Evolutionary conservation across 1,139 yeast species (phyloP), one percentile per base, ranked within the genome.

Genomic region (Dujonia santamariae): DNA sequence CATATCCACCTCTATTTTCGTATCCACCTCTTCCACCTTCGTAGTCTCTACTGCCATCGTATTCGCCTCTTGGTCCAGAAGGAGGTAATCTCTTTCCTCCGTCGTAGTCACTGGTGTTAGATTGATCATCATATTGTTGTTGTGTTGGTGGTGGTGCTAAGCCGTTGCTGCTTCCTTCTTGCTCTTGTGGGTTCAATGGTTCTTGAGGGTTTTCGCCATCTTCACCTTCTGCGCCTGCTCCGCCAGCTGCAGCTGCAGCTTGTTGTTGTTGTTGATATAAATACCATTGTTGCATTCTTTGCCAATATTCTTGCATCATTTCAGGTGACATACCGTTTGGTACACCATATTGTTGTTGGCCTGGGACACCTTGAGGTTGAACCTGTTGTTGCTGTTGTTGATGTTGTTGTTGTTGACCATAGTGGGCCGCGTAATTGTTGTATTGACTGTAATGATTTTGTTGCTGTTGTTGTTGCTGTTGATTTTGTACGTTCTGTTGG

Each of bases 231-330:
- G 41, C 45, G 25, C 40, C 53, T 18, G 41, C 47, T 24, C 46
- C 48, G 22, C 45, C 53, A 4, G 52, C 53, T 19, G 54, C 50
- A 21, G 41, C 48, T 9, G 51, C 51, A 28, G 37, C 51, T n/a
- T 39, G 52, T 42, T 70, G 74, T 44, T 75, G 81, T 58, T 78
- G 75, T 50, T 78, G 83, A 38, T 64, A 68, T 73, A 80, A 75
- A 53, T 84, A 85, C 72, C 74, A 69, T 47, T 82, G 85, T 59
- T 82, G 90, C 87, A 85, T 80, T 54, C 82, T 75, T 58, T 80
- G 87, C 78, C 88, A 85, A 57, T 88, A 90, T 51, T 86, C 95
- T 35, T 82, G 80, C 86, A 86, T 82, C 75, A 84, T 80, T 44
- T 85, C 86, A 4, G 94, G 92, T 26, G 83, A 77, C 75, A 81